Conservation (phyloP, 768 basidiomycete species). For the Leccinum pellstonianum region DNA sequence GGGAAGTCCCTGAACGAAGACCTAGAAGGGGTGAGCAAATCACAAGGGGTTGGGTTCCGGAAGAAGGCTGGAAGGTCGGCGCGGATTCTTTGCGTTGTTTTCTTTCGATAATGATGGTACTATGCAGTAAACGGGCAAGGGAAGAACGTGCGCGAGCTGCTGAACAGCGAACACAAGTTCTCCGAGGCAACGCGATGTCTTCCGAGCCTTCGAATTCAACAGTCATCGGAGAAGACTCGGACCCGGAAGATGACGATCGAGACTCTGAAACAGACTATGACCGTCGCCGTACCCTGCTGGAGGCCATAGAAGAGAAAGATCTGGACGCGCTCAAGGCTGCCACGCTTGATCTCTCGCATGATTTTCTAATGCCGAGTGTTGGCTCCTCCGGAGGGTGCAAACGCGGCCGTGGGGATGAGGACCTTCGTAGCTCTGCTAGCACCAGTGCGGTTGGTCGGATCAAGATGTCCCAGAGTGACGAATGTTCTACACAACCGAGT, state of each 20-base stretch:
- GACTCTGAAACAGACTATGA: constrained; percentile 44
- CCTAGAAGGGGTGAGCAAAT: constrained; percentile 36
- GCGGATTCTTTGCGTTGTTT: neutral
- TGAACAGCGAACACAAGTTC: constrained; percentile 54
- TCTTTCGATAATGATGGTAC: neutral
- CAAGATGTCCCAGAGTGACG: neutral
- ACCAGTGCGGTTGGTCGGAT: neutral
- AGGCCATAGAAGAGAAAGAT: constrained; percentile 44
- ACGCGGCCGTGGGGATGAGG: constrained; percentile 1
- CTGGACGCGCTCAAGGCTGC: constrained; percentile 42
- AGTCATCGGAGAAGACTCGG: constrained; percentile 31
- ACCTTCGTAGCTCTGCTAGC: neutral
- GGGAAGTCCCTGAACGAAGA: constrained; percentile 53
- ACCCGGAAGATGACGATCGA: constrained; percentile 40
- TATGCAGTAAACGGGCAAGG: constrained; percentile 67
- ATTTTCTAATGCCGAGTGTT: constrained; percentile 44
- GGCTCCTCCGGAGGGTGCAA: constrained; percentile 4
- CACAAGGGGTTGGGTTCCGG: constrained; percentile 60
- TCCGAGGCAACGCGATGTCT: constrained; percentile 36
- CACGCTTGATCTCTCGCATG: constrained; percentile 47
- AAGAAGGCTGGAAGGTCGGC: constrained; percentile 67
- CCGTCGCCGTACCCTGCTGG: constrained; percentile 52
- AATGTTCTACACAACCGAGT: constrained; percentile 5
- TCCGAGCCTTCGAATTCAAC: constrained; percentile 8
- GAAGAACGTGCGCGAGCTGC: constrained; percentile 78